These are phyloP conservation scores for Gardenia jasminoides DNA, from an alignment of 257 asterid species.

Conservation along the genomic window DNA sequence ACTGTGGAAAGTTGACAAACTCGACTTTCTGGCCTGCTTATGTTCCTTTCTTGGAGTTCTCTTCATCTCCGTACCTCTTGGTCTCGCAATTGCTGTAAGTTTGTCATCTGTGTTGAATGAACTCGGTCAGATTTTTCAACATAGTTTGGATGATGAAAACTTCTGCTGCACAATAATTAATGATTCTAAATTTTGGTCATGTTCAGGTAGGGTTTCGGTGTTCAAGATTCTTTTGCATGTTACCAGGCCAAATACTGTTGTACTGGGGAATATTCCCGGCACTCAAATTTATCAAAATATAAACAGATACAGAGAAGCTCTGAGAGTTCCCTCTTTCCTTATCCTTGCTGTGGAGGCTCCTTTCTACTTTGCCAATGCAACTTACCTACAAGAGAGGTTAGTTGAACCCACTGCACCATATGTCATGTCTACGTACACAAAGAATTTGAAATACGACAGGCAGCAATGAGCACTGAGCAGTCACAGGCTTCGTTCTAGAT, in stretches of 20 bases:
- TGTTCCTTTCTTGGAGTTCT: constrained; percentile 90
- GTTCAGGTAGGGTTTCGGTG: constrained; percentile 86
- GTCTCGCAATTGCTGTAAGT: constrained; percentile 90
- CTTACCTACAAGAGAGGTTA: constrained; percentile 86
- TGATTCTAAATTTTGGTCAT: neutral
- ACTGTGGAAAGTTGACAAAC: constrained; percentile 92
- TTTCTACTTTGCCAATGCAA: constrained; percentile 81
- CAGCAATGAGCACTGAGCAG: neutral
- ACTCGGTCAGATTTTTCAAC: neutral
- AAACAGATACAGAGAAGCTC: constrained; percentile 62
- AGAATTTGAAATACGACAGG: neutral
- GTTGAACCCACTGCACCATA: neutral
- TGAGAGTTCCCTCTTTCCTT: constrained; percentile 66
- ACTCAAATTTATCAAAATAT: constrained; percentile 73
- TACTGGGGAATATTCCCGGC: constrained; percentile 77
- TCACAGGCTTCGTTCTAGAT: neutral
- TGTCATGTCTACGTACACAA: neutral
- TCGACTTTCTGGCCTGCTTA: constrained; percentile 81
- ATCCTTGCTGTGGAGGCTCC: constrained; percentile 80
- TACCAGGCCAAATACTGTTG: constrained; percentile 78
- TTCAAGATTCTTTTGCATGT: constrained; percentile 90
- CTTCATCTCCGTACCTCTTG: constrained; percentile 91
- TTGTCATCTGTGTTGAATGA: neutral
- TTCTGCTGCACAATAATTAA: constrained; percentile 2
- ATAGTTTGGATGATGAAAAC: neutral